Conservation (phyloP, 2,329 filamentous ascomycete genomes). For the Elsinoe ampelina region DNA sequence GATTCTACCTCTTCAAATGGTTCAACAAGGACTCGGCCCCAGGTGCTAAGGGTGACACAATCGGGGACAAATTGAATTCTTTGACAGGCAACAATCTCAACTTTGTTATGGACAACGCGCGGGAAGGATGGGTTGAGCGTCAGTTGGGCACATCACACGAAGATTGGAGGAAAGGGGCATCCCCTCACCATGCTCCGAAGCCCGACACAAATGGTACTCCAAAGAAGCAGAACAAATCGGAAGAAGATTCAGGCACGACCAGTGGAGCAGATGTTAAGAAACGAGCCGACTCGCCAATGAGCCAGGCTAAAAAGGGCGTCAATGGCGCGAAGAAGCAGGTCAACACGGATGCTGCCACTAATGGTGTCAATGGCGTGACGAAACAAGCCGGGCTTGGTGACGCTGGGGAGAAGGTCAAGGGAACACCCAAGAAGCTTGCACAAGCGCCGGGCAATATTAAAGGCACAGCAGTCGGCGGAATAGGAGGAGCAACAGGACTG, state of each 20-base stretch:
- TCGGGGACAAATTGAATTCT: slow-evolving; percentile 34
- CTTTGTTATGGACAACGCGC: slow-evolving; percentile 26
- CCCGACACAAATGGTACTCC: slow-evolving; percentile 4
- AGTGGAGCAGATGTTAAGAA: slow-evolving; percentile 15
- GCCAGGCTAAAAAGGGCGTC: not conserved
- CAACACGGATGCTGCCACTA: slow-evolving; percentile 14
- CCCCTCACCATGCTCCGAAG: slow-evolving; percentile 8
- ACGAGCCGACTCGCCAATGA: slow-evolving; percentile 10
- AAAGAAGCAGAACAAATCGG: slow-evolving; percentile 10
- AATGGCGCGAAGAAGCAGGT: slow-evolving; percentile 13
- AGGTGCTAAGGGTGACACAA: slow-evolving; percentile 25
- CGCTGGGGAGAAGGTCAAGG: slow-evolving; percentile 14
- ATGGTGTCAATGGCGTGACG: slow-evolving; percentile 14
- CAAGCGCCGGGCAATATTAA: slow-evolving; percentile 12
- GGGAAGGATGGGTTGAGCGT: slow-evolving; percentile 12
- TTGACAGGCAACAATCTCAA: slow-evolving; percentile 31
- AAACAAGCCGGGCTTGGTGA: slow-evolving; percentile 15
- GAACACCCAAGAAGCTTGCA: slow-evolving; percentile 1
- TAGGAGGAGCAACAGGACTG: slow-evolving; percentile 13
- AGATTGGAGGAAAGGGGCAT: slow-evolving; percentile 9
- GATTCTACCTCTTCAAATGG: slow-evolving; percentile 44
- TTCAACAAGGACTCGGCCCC: slow-evolving; percentile 25
- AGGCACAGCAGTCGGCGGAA: slow-evolving; percentile 2
- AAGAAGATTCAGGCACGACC: slow-evolving; percentile 2
- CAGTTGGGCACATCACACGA: slow-evolving; percentile 4